phyloP scores from a whole-genome alignment of 2,329 filamentous ascomycete genomes.

The Aspergillus sp. region DNA sequence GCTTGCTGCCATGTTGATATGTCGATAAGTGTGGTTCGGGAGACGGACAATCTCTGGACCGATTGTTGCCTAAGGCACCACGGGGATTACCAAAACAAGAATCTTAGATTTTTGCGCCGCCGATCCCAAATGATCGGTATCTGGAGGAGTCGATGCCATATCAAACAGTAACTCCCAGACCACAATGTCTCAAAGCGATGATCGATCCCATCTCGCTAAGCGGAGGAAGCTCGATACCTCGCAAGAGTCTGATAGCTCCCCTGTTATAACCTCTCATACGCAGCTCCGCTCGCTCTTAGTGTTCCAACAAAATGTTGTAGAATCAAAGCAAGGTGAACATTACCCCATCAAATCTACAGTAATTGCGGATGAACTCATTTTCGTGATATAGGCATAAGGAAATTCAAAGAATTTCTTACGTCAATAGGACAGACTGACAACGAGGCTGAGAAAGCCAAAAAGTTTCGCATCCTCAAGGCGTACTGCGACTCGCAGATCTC shows the following conservation, averaged over 20 bases:
- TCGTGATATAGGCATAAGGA: constrained; percentile 37
- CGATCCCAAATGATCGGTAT: not conserved
- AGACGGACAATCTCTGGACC: not conserved
- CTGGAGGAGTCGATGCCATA: constrained; percentile 1
- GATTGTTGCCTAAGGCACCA: not conserved
- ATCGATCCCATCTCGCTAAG: constrained; percentile 36
- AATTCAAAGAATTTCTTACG: constrained; percentile 46
- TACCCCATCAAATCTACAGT: not conserved
- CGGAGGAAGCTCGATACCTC: constrained; percentile 40
- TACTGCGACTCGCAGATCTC: constrained; percentile 57
- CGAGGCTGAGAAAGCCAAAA: constrained; percentile 37
- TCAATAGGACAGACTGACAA: constrained; percentile 39
- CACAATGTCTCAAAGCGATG: constrained; percentile 36
- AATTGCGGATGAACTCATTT: not conserved
- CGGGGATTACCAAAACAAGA: not conserved
- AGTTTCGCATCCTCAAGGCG: constrained; percentile 45
- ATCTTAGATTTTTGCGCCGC: constrained; percentile 11
- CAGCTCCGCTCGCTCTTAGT: constrained; percentile 68
- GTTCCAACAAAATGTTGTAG: constrained; percentile 66
- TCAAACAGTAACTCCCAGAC: constrained; percentile 12
- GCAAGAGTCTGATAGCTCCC: constrained; percentile 14
- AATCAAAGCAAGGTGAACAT: constrained; percentile 64
- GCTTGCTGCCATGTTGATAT: too few relatives aligned
- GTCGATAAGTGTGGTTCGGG: too few relatives aligned
- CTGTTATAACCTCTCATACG: constrained; percentile 49